These are phyloP conservation scores for Cladosporium oxysporum DNA, from an alignment of 2,329 filamentous ascomycete genomes.

Conservation along the genomic window DNA sequence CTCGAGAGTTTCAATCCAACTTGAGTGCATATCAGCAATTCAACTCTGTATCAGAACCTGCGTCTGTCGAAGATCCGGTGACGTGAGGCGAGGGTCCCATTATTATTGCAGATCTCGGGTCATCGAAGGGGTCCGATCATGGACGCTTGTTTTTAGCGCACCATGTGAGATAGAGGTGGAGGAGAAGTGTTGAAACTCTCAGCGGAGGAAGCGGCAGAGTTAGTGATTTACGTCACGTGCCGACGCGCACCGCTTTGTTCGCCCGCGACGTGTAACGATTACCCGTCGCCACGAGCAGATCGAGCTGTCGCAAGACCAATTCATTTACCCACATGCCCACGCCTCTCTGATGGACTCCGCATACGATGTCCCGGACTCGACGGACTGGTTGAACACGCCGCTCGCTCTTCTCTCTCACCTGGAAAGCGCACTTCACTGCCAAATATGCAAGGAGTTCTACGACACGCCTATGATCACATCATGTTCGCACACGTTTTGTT, in stretches of 20 bases:
- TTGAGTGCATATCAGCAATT: neutral
- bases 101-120: neutral
- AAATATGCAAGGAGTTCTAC: slow-evolving; percentile 98
- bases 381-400: slow-evolving; percentile 77
- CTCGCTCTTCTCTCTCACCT: slow-evolving; percentile 67
- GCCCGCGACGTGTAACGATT: neutral
- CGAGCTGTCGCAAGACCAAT: neutral
- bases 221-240: neutral
- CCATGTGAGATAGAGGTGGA: neutral
- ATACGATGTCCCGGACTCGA: slow-evolving; percentile 68
- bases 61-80: neutral
- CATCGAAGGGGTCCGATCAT: neutral
- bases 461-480: slow-evolving; percentile 91
- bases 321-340: neutral
- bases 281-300: neutral
- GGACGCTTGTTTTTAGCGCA: slow-evolving; percentile 1
- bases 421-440: slow-evolving; percentile 85
- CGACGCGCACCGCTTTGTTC: neutral
- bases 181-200: neutral
- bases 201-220: neutral
- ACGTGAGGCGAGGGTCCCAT: slow-evolving; percentile 1
- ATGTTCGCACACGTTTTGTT: slow-evolving; percentile 96
- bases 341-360: slow-evolving; percentile 20
- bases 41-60: neutral
- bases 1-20: neutral